A percentile compares a stretch with the other conserved stretches of the same genome.
These are phyloP conservation scores for Camellia oleifera DNA, from an alignment of 179 eudicot species.

Conservation along the genomic window DNA sequence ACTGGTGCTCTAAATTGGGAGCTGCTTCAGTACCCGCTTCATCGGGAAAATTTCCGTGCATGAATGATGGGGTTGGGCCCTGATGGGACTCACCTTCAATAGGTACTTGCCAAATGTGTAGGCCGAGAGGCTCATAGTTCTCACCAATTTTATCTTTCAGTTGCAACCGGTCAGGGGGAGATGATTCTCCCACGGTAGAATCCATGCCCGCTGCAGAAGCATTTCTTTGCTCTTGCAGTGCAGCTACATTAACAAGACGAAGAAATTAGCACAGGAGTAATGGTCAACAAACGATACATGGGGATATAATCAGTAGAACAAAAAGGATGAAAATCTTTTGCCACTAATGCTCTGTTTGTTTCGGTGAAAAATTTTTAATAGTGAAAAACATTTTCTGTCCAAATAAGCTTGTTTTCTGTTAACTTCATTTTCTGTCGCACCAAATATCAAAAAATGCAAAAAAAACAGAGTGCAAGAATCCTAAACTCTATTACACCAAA, in stretches of 20 bases:
- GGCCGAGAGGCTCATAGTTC: conserved; percentile 23
- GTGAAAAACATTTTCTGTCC: no score
- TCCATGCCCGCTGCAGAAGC: conserved; percentile 38
- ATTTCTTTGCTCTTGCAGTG: conserved; percentile 38
- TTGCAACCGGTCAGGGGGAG: conserved; percentile 28
- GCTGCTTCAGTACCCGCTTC: conserved; percentile 24
- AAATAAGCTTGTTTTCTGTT: no score
- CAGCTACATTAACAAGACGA: conserved; percentile 24
- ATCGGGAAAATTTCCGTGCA: conserved; percentile 23
- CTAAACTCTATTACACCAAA: not conserved
- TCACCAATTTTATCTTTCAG: conserved; percentile 23
- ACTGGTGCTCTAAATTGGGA: conserved; percentile 44
- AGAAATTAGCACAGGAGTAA: conserved; percentile 1
- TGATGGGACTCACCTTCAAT: conserved; percentile 20
- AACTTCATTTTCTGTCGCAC: no score
- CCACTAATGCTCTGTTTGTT: not conserved
- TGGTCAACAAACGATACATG: not conserved
- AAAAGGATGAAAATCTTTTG: not conserved
- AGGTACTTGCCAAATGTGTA: conserved; percentile 26
- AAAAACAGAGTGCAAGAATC: no score
- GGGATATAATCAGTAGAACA: not conserved
- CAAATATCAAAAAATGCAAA: no score
- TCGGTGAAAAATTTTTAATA: no score
- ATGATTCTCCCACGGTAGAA: conserved; percentile 50
- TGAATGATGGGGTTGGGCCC: conserved; percentile 8